phyloP scores from a whole-genome alignment of 1,284 basidiomycete genomes.

The Ganoderma sinense region DNA sequence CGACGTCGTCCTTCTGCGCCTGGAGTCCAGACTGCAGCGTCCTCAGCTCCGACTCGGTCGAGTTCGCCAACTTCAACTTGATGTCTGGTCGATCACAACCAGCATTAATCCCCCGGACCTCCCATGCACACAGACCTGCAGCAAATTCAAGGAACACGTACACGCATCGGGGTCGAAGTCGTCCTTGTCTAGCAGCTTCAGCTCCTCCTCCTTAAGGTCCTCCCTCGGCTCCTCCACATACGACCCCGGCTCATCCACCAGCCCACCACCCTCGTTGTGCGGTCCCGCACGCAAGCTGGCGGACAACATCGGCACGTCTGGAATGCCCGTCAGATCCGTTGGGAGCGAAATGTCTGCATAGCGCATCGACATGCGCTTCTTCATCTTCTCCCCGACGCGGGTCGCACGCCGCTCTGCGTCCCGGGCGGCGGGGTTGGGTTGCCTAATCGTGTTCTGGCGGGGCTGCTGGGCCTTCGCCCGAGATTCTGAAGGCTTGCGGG shows the following conservation, averaged over 20 bases:
- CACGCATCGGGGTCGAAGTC: conserved; percentile 85
- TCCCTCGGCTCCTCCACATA: conserved; percentile 54
- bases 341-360: conserved; percentile 84
- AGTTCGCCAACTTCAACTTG: conserved; percentile 79
- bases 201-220: conserved; percentile 57
- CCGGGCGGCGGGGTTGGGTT: conserved; percentile 25
- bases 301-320: conserved; percentile 59
- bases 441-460: conserved; percentile 30
- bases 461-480: conserved; percentile 33
- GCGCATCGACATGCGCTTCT: conserved; percentile 91
- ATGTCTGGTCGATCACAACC: conserved; percentile 56
- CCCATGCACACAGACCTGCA: neutral
- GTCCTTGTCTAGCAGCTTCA: conserved; percentile 75
- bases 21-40: conserved; percentile 76
- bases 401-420: conserved; percentile 60
- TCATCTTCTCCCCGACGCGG: conserved; percentile 91
- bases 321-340: conserved; percentile 56
- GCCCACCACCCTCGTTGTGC: conserved; percentile 17
- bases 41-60: conserved; percentile 80
- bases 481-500: conserved; percentile 60
- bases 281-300: conserved; percentile 38
- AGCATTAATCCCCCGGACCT: neutral
- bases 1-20: conserved; percentile 68
- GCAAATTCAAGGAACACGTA: conserved; percentile 51
- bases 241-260: conserved; percentile 34